Evolutionary conservation across 2,329 filamentous ascomycete genomes (phyloP).

Genomic region (Geosmithia flava): DNA sequence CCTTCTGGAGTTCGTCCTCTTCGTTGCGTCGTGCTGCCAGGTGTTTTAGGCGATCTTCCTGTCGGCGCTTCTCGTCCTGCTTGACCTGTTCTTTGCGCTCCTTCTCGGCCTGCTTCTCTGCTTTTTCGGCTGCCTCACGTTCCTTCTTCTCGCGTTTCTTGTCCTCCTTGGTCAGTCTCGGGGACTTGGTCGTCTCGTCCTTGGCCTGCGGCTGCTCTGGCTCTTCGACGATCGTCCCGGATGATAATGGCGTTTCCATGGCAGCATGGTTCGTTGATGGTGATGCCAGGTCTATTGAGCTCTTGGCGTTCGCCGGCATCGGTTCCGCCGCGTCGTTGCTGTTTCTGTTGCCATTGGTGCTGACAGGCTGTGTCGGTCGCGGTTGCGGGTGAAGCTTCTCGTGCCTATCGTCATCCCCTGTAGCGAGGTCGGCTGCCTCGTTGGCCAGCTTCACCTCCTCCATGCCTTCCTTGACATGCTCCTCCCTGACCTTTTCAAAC

Average conservation of each 20-base stretch:
- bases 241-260: neutral
- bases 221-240: too few relatives aligned
- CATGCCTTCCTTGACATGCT: slow-evolving; percentile 71
- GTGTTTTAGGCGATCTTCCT: slow-evolving; percentile 28
- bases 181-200: slow-evolving; percentile 9
- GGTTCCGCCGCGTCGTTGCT: neutral
- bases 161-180: slow-evolving; percentile 41
- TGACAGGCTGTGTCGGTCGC: slow-evolving; percentile 52
- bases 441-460: slow-evolving; percentile 47
- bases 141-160: slow-evolving; percentile 61
- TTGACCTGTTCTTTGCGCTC: slow-evolving; percentile 23
- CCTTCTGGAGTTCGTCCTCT: slow-evolving; percentile 49
- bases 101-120: slow-evolving; percentile 36
- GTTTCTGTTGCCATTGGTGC: slow-evolving; percentile 8
- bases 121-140: slow-evolving; percentile 41
- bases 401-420: slow-evolving; percentile 31
- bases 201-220: neutral
- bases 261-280: neutral
- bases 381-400: slow-evolving; percentile 40
- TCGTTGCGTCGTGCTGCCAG: slow-evolving; percentile 41
- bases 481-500: slow-evolving; percentile 53
- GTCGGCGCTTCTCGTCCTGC: slow-evolving; percentile 8
- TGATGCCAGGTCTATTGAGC: neutral
- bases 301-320: neutral
- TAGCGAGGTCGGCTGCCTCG: slow-evolving; percentile 42